These are phyloP conservation scores for Neoboletus magnificus DNA, from an alignment of 768 basidiomycete species.

Conservation along the genomic window DNA sequence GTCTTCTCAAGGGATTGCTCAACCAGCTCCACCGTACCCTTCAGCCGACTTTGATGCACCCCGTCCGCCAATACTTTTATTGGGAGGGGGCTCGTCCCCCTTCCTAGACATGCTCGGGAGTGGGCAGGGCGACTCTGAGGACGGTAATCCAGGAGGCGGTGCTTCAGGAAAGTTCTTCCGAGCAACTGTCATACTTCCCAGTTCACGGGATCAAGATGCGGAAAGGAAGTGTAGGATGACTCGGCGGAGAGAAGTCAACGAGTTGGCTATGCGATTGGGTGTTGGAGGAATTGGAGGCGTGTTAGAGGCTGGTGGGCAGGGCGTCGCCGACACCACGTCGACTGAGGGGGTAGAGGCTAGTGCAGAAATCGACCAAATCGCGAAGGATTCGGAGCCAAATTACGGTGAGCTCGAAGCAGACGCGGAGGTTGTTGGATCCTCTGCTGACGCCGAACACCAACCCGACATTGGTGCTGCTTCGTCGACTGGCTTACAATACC, in stretches of 20 bases:
- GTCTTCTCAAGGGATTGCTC: slow-evolving; percentile 21
- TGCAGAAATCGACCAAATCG: slow-evolving; percentile 2
- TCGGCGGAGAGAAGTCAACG: slow-evolving; percentile 73
- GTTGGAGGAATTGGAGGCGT: slow-evolving; percentile 71
- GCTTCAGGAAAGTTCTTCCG: slow-evolving; percentile 52
- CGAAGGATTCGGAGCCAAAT: slow-evolving; percentile 1
- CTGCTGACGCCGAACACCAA: slow-evolving; percentile 13
- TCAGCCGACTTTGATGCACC: slow-evolving; percentile 23
- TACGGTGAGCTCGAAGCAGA: slow-evolving; percentile 18
- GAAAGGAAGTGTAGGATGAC: slow-evolving; percentile 59
- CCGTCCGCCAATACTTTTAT: slow-evolving; percentile 23
- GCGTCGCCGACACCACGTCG: background rate
- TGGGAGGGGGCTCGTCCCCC: slow-evolving; percentile 22
- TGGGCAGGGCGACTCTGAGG: slow-evolving; percentile 18
- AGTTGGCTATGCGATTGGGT: slow-evolving; percentile 80
- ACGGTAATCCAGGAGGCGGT: slow-evolving; percentile 9
- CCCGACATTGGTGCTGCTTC: background rate
- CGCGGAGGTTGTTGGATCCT: slow-evolving; percentile 13
- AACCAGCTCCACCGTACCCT: slow-evolving; percentile 24
- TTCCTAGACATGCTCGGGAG: slow-evolving; percentile 25
- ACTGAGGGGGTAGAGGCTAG: slow-evolving; percentile 1
- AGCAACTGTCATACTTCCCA: slow-evolving; percentile 66
- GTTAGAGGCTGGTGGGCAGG: slow-evolving; percentile 35
- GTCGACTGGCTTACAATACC: slow-evolving; percentile 5
- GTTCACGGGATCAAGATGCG: slow-evolving; percentile 45